Conservation (phyloP, 345 rosid species). For the Populus davidiana region DNA sequence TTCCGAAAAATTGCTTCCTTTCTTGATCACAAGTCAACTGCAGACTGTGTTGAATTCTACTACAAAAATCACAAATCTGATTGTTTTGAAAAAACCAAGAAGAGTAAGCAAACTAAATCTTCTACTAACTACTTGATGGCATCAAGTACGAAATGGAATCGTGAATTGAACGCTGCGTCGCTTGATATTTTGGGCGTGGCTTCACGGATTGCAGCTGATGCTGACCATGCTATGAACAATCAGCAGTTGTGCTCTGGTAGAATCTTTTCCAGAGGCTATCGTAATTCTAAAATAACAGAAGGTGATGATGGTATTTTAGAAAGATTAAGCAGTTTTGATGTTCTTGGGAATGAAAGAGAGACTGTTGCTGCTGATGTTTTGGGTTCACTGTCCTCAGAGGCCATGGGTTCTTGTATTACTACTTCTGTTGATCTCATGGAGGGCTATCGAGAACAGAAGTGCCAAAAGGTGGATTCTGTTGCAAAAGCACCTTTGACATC, state of each 20-base stretch:
- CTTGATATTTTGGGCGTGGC: conserved; percentile 76
- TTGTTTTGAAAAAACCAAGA: conserved; percentile 76
- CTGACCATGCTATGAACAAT: conserved; percentile 40
- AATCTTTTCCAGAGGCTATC: conserved; percentile 38
- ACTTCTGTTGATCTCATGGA: conserved; percentile 60
- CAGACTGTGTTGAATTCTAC: conserved; percentile 94
- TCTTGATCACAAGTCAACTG: conserved; percentile 85
- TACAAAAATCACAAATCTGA: conserved; percentile 98
- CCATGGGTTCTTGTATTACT: conserved; percentile 76
- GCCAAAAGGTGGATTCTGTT: conserved; percentile 41
- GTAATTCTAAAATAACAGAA: conserved; percentile 42
- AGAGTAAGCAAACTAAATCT: conserved; percentile 60
- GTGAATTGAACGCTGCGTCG: conserved; percentile 63
- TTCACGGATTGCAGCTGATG: conserved; percentile 72
- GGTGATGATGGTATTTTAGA: conserved; percentile 46
- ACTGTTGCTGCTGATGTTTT: conserved; percentile 78
- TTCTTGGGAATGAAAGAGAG: conserved; percentile 57
- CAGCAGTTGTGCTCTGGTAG: conserved; percentile 39
- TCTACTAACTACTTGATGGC: conserved; percentile 58
- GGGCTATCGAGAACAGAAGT: conserved; percentile 41
- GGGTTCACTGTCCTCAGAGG: conserved; percentile 81
- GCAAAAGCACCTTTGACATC: conserved; percentile 47
- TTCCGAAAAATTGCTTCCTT: conserved; percentile 78
- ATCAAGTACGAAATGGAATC: conserved; percentile 65
- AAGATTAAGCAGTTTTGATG: conserved; percentile 45